Base-by-base conservation (phyloP, 2,329 filamentous ascomycete species). In the Lasiodiplodia citricola region DNA sequence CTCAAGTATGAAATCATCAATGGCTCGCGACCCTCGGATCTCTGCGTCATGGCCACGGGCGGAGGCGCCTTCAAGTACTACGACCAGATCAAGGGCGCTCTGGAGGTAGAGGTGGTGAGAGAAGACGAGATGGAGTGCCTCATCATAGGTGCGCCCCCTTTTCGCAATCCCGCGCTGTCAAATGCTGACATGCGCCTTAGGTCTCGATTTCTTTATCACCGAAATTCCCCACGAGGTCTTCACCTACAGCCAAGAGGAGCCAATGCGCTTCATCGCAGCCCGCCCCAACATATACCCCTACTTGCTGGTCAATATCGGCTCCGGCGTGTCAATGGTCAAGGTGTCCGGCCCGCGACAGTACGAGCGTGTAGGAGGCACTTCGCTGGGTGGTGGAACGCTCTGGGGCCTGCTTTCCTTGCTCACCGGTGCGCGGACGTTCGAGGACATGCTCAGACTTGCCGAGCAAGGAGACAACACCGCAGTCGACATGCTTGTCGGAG, bases 101-200 rank as follows among this genome's bases (percentile, higher is more conserved):
- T 99, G 63, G 92, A 92, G 16, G 92, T 97, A 1, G 92, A 97
- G 77, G 94, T 99, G 23, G 84, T 94, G 75, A 87, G 94, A 54
- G 96, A 98, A 80, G 96, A 99, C 76, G 96, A 99, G 82, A 99
- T 99, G 96, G 94, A 97, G 80, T 99, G 96, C 78, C 83, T 99
- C 69, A 99, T 99, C 72, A 96, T 96, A 75, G 94, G 92, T 94
- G 80, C 72, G 84, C 21, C 16, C 56, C 13, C 44, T 13, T n/a
- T 28, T n/a, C 47, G 8, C n/a, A 25, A 5, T 16, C n/a, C 13
- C 14, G 35, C 50, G 50, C 31, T 2, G 11, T 8, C 16, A 2
- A 6, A 16, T 18, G 31, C 66, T 68, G 16, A 68, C 37, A 23
- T 47, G 58, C 13, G 35, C 14, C 35, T 38, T 74, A 93, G 94